Evolutionary conservation across 345 rosid genomes (phyloP), one percentile per base, ranked within the genome.

Genomic region (Euphorbia lathyris): DNA sequence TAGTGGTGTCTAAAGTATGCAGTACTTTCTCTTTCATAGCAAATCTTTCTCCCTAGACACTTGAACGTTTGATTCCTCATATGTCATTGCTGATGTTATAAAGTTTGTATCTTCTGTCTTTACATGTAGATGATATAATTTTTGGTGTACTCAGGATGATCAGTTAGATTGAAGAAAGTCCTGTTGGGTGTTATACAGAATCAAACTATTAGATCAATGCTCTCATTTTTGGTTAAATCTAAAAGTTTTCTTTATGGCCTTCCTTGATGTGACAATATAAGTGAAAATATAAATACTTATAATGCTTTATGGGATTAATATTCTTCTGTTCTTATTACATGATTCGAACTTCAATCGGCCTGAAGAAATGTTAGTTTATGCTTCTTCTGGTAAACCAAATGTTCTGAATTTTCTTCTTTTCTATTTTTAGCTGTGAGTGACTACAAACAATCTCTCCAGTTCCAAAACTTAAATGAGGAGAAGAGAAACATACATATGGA

Each of bases 381-480:
- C 0, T 17, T n/a, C n/a, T n/a, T n/a, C n/a, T 12, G 51, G 9
- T 29, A 23, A 66, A 48, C 4, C 25, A 45, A 23, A 40, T 3
- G 7, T n/a, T 16, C 62, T 74, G 56, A 38, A 63, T 67, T 45
- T 22, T 38, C 64, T 51, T 20, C 32, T 32, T 71, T 71, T n/a
- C 22, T n/a, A 22, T 51, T 20, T 60, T 81, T 85, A 96, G 99
- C 99, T 67, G 71, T 79, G 68, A 96, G 98, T 72, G 99, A 96
- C 78, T 96, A 96, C 75, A 90, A 88, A 61, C 99, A 96, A 67
- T 96, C 99, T 75, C 97, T 96, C 69, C 99, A 92, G 82, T 96
- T 96, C 76, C 97, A 92, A 86, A 88, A 90, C 77, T 83, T 96
- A 70, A 90, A 89, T n/a, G 93, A 89, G 71, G 99, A 96, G 76